Percentiles rank a stretch among this genome's conserved stretches.
These are phyloP conservation scores for Hanseniaspora lachancei DNA, from an alignment of 805 yeast genomes.

Conservation along the genomic window DNA sequence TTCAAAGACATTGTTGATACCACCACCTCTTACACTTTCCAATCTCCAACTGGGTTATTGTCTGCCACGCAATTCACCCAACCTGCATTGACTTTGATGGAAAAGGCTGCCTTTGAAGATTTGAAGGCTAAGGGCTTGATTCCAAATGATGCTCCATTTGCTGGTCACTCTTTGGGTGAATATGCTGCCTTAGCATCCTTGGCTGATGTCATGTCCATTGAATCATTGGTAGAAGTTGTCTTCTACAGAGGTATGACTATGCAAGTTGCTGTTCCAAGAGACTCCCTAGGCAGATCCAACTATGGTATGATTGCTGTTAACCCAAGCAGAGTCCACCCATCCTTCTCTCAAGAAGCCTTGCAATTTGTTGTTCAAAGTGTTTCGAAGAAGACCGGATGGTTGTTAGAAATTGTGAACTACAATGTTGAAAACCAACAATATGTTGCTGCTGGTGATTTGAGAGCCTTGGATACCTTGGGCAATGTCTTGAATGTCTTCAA, in stretches of 20 bases:
- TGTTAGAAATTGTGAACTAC: slow-evolving; percentile 93
- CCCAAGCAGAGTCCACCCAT: slow-evolving; percentile 80
- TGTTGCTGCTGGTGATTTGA: slow-evolving; percentile 96
- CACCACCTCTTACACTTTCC: slow-evolving; percentile 77
- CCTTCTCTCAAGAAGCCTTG: slow-evolving; percentile 86
- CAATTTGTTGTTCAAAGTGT: slow-evolving; percentile 89
- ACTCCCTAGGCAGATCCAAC: slow-evolving; percentile 85
- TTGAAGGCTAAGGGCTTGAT: slow-evolving; percentile 91
- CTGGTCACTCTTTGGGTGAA: slow-evolving; percentile 99
- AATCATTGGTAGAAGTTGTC: slow-evolving; percentile 90
- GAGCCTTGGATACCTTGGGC: slow-evolving; percentile 84
- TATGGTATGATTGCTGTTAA: slow-evolving; percentile 99
- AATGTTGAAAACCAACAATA: slow-evolving; percentile 97
- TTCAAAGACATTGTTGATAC: slow-evolving; percentile 78
- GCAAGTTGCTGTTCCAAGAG: slow-evolving; percentile 99
- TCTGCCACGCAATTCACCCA: slow-evolving; percentile 98
- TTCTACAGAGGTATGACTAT: slow-evolving; percentile 99
- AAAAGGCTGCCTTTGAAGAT: slow-evolving; percentile 96
- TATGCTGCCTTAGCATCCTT: slow-evolving; percentile 93
- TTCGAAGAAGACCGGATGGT: slow-evolving; percentile 73
- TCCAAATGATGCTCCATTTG: slow-evolving; percentile 85
- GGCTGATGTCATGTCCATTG: slow-evolving; percentile 98
- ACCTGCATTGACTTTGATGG: slow-evolving; percentile 98
- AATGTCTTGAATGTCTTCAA: slow-evolving; percentile 89
- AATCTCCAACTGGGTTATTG: slow-evolving; percentile 84